phyloP scores from a whole-genome alignment of 208 protist species.

The Entamoeba dispar region DNA sequence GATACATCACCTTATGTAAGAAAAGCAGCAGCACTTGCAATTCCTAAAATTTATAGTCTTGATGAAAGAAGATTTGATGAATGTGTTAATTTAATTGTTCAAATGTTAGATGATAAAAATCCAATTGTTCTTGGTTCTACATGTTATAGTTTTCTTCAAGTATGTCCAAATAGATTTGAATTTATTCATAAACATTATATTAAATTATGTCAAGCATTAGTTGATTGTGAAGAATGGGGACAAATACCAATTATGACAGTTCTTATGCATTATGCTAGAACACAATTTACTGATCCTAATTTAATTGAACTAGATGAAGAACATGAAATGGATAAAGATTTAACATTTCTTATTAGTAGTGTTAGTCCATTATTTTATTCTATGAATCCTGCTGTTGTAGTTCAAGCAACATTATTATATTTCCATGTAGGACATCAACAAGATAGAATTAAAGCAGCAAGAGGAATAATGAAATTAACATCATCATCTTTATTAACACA shows the following conservation, averaged over 20 bases:
- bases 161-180: conserved; percentile 4
- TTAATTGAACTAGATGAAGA: neutral
- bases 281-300: neutral
- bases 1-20: neutral
- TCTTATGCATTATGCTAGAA: conserved; percentile 8
- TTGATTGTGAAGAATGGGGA: conserved; percentile 9
- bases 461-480: neutral
- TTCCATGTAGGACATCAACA: neutral
- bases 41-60: neutral
- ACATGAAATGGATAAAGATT: neutral
- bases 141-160: neutral
- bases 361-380: neutral
- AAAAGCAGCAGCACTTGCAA: neutral
- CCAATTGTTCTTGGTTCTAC: conserved; percentile 6
- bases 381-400: neutral
- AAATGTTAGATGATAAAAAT: neutral
- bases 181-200: conserved; percentile 6
- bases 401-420: neutral
- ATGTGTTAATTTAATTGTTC: neutral
- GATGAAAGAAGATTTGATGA: neutral
- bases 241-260: neutral
- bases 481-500: neutral
- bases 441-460: neutral
- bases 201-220: neutral
- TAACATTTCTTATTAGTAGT: neutral